Conservation (phyloP, 495 filamentous ascomycete species). For the Niebla homalea region DNA sequence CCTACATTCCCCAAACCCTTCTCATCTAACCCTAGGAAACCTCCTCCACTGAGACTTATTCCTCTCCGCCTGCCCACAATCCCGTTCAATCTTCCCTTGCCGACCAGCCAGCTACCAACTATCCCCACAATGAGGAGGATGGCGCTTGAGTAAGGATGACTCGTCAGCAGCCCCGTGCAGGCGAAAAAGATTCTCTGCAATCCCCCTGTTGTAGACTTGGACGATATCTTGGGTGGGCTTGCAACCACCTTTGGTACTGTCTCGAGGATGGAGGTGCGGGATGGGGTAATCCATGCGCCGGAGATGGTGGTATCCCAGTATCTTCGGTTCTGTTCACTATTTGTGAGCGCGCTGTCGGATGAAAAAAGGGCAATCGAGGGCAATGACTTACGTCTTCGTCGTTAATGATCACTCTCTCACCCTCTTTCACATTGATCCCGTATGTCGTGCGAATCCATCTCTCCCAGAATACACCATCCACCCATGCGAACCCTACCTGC, state of each 20-base stretch:
- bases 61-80: constrained; percentile 21
- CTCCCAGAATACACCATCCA: constrained; percentile 95
- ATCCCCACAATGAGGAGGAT: not conserved
- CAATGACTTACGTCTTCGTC: constrained; percentile 76
- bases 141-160: constrained; percentile 44
- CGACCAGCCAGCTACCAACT: not conserved
- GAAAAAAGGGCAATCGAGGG: not conserved
- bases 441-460: constrained; percentile 90
- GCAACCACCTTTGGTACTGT: constrained; percentile 66
- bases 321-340: constrained; percentile 52
- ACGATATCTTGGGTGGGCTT: constrained; percentile 63
- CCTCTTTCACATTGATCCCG: constrained; percentile 71
- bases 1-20: constrained; percentile 46
- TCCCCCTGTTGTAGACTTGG: constrained; percentile 72
- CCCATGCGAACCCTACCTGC: constrained; percentile 94
- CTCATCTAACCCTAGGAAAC: constrained; percentile 65
- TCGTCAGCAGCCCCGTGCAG: constrained; percentile 48
- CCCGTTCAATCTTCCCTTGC: constrained; percentile 34
- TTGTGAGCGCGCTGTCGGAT: constrained; percentile 19
- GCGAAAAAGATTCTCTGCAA: constrained; percentile 71
- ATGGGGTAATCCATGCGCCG: constrained; percentile 75
- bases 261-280: constrained; percentile 87
- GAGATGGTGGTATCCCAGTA: constrained; percentile 93
- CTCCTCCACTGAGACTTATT: constrained; percentile 39
- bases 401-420: constrained; percentile 90